Evolutionary conservation across 768 basidiomycete genomes (phyloP), one percentile per base, ranked within the genome.

Genomic region (Dioszegia aurantiaca): DNA sequence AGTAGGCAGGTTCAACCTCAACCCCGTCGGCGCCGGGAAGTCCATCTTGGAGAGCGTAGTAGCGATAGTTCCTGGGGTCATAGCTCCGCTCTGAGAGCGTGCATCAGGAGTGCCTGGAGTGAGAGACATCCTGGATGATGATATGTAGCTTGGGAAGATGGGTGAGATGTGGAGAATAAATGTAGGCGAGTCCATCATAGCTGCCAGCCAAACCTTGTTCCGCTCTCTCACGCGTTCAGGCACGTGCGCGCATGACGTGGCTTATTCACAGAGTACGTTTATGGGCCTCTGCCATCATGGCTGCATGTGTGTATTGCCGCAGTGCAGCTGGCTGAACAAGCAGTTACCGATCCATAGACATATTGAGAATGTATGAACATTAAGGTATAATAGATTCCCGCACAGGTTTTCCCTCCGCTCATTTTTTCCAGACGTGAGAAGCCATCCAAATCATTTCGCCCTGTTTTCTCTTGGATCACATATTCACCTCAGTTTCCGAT

Each of bases 51-150:
- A 70, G 28, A 74, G 49, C 43, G 70, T 61, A 12, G 62, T 68
- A n/a, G 73, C 70, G 60, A 74, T 70, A 4, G 63, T 54, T 19
- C 69, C 67, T 27, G 73, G 73, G 12, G 73, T 74, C 54, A 65
- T 62, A 19, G 62, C 33, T 27, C 43, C 43, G 27, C 41, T 36
- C 12, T 31, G 17, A 39, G 37, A 40, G 10, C 57, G 42, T 24
- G 45, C 19, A 36, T 65, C 62, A n/a, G 67, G 67, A 1, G 60
- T 59, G 27, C 53, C 61, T 16, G 60, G 64, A 27, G 61, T 54
- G 31, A 56, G 62, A 10, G 63, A 68, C 67, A 68, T 55, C 33
- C 23, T 16, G 3, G 28, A n/a, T n/a, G n/a, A n/a, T n/a, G n/a
- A n/a, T n/a, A n/a, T n/a, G n/a, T n/a, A n/a, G n/a, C n/a, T n/a